These are phyloP conservation scores for Capsella rubella DNA, from an alignment of 441 rosid species.

Conservation along the genomic window DNA sequence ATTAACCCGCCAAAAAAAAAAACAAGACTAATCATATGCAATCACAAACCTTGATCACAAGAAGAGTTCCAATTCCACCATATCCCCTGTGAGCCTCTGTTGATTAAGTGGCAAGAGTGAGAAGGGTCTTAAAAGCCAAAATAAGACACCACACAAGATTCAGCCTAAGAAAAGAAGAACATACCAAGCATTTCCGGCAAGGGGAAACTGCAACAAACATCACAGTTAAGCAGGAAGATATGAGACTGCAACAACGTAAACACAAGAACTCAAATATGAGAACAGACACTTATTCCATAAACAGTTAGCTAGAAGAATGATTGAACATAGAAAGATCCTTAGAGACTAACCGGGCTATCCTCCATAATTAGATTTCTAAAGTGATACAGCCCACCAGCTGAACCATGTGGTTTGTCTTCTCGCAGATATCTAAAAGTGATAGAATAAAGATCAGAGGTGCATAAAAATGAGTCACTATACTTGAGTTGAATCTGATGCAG, in stretches of 20 bases:
- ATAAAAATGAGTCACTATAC: not conserved
- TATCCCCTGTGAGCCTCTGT: conserved; percentile 65
- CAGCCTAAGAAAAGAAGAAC: not conserved
- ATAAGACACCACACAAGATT: conserved; percentile 5
- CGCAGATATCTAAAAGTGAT: conserved; percentile 55
- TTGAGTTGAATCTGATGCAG: not conserved
- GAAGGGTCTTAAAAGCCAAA: conserved; percentile 15
- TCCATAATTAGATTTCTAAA: conserved; percentile 70
- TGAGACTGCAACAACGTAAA: conserved; percentile 56
- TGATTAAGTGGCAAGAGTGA: conserved; percentile 14
- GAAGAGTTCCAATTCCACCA: conserved; percentile 68
- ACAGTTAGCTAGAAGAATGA: conserved; percentile 25
- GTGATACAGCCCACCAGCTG: conserved; percentile 77
- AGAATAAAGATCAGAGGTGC: conserved; percentile 13
- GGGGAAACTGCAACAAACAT: conserved; percentile 81
- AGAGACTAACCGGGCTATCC: conserved; percentile 60
- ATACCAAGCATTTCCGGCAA: conserved; percentile 72
- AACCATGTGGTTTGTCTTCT: conserved; percentile 78
- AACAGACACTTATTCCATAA: conserved; percentile 10
- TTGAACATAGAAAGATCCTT: not conserved
- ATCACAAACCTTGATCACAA: conserved; percentile 65
- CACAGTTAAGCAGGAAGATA: conserved; percentile 72
- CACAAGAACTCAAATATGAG: conserved; percentile 28
- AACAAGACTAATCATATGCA: conserved; percentile 7
- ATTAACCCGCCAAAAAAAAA: conserved; percentile 1